Percentiles rank a stretch among this genome's conserved stretches.
phyloP scores from a whole-genome alignment of 2,329 filamentous ascomycete species.

The Fusarium buharicum region DNA sequence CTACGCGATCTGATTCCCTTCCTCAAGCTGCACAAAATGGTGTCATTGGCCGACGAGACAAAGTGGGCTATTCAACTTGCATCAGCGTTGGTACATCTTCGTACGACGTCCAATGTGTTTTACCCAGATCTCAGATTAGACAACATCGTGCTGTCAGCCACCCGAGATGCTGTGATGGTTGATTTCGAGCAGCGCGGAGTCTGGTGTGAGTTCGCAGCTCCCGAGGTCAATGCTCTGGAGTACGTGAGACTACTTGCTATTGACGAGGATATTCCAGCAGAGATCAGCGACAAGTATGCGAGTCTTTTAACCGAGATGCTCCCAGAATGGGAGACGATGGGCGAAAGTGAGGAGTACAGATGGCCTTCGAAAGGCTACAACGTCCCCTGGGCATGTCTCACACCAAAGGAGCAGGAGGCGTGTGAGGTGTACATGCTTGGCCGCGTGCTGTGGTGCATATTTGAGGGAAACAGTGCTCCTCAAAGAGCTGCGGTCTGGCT shows the following conservation, averaged over 20 bases:
- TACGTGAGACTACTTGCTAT: conserved; percentile 65
- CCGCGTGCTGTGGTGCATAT: conserved; percentile 70
- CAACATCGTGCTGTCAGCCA: conserved; percentile 64
- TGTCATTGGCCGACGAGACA: conserved; percentile 58
- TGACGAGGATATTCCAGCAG: conserved; percentile 57
- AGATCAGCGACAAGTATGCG: conserved; percentile 55
- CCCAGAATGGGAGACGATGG: conserved; percentile 57
- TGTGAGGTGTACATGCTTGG: conserved; percentile 72
- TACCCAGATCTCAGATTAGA: conserved; percentile 70
- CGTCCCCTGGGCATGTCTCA: conserved; percentile 66
- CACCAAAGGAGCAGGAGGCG: conserved; percentile 62
- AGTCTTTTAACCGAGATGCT: conserved; percentile 56
- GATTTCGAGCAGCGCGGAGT: conserved; percentile 72
- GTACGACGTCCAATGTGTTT: conserved; percentile 57
- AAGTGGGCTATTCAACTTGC: conserved; percentile 66
- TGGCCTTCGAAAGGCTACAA: conserved; percentile 65
- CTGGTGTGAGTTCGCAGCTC: conserved; percentile 70
- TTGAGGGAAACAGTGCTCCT: conserved; percentile 68
- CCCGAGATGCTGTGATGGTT: conserved; percentile 63
- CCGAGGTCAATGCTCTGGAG: conserved; percentile 69
- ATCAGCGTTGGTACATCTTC: conserved; percentile 62
- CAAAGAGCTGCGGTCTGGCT: conserved; percentile 68
- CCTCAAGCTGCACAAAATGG: conserved; percentile 57
- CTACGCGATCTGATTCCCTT: conserved; percentile 66
- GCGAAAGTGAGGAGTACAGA: conserved; percentile 56